A percentile compares a stretch with the other conserved stretches of the same genome.
phyloP scores from a whole-genome alignment of 2,329 filamentous ascomycete genomes.

The Truncatella angustata region DNA sequence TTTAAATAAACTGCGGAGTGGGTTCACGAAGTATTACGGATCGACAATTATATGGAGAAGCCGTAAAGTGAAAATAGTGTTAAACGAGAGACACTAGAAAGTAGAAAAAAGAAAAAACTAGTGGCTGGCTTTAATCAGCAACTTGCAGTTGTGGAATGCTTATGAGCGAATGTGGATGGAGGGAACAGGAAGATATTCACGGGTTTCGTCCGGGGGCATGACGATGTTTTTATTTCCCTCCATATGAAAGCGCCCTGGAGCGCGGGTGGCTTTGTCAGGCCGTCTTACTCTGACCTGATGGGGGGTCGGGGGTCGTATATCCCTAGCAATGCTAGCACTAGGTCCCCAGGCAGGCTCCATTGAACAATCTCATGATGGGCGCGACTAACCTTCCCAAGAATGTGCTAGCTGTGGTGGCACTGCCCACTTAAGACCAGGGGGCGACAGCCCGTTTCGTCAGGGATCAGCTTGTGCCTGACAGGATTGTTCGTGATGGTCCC shows the following conservation, averaged over 20 bases:
- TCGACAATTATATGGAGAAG: neutral
- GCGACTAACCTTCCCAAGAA: slow-evolving; percentile 5
- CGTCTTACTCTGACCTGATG: too few relatives aligned
- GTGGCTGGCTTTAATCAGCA: neutral
- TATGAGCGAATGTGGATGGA: slow-evolving; percentile 7
- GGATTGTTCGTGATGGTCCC: slow-evolving; percentile 1
- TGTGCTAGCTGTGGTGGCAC: slow-evolving; percentile 4
- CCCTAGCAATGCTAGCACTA: neutral
- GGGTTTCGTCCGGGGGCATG: neutral
- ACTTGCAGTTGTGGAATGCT: neutral
- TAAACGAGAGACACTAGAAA: slow-evolving; percentile 9
- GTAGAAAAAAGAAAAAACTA: neutral
- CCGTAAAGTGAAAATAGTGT: neutral
- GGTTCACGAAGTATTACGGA: neutral
- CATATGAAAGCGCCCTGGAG: neutral
- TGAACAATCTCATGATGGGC: neutral
- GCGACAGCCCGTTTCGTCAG: neutral
- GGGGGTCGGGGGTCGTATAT: neutral
- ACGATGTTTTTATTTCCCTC: slow-evolving; percentile 1
- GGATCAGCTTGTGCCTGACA: slow-evolving; percentile 4
- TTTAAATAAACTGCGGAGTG: neutral
- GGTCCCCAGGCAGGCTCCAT: neutral
- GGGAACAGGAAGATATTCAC: neutral
- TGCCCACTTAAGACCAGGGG: neutral
- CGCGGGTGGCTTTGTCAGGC: neutral